phyloP scores from a whole-genome alignment of 2,329 filamentous ascomycete species.

The Arachnopeziza araneosa region DNA sequence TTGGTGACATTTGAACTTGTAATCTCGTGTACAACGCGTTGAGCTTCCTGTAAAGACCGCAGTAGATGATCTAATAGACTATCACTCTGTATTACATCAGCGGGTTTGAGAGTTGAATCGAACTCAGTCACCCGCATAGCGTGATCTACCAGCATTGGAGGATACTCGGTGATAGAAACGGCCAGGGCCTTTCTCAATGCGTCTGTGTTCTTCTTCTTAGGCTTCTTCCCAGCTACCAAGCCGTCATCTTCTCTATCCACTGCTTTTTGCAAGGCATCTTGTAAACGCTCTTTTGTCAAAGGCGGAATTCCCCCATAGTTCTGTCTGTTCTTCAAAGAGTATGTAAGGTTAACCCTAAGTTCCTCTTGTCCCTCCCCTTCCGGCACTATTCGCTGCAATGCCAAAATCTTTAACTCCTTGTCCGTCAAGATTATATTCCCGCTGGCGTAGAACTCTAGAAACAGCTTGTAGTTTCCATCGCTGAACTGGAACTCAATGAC shows the following conservation, averaged over 20 bases:
- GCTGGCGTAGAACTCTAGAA: constrained; percentile 92
- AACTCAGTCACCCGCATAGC: constrained; percentile 65
- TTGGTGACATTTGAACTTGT: constrained; percentile 59
- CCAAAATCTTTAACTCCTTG: constrained; percentile 72
- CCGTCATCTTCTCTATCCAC: constrained; percentile 51
- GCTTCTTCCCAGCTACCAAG: constrained; percentile 53
- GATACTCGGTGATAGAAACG: constrained; percentile 79
- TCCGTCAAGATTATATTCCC: constrained; percentile 95
- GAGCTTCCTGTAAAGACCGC: constrained; percentile 62
- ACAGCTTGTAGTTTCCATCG: constrained; percentile 81
- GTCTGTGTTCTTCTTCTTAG: constrained; percentile 68
- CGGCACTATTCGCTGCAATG: constrained; percentile 71
- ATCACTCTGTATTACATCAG: constrained; percentile 64
- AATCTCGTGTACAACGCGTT: constrained; percentile 62
- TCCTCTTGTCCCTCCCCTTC: constrained; percentile 82
- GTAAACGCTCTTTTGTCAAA: constrained; percentile 68
- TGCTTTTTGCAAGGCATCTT: constrained; percentile 60
- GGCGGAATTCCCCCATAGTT: constrained; percentile 73
- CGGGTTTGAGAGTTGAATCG: constrained; percentile 61
- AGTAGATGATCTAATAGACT: constrained; percentile 61
- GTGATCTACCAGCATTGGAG: constrained; percentile 84
- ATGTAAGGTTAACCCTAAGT: constrained; percentile 69
- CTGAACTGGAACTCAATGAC: constrained; percentile 91
- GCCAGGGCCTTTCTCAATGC: constrained; percentile 75
- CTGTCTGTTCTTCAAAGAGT: constrained; percentile 75